phyloP scores from a whole-genome alignment of 306 rosid genomes.

The Prunus padus region DNA sequence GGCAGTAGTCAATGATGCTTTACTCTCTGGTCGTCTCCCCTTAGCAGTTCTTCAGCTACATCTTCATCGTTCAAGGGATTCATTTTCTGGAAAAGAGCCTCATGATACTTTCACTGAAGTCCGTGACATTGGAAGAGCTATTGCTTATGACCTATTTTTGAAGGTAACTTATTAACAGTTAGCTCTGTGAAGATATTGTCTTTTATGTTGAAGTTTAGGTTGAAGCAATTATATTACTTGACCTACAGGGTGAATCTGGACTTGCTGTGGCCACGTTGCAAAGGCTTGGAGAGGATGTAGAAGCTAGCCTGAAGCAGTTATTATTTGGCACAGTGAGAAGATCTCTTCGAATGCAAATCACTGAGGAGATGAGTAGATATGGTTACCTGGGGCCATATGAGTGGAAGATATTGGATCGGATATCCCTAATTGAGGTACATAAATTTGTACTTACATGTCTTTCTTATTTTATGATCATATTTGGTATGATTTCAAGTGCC shows the following conservation, averaged over 20 bases:
- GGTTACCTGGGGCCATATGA: slow-evolving; percentile 86
- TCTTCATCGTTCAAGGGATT: slow-evolving; percentile 69
- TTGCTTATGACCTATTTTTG: slow-evolving; percentile 93
- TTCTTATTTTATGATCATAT: slow-evolving; percentile 28
- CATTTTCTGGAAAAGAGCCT: slow-evolving; percentile 61
- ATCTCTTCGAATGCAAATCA: slow-evolving; percentile 71
- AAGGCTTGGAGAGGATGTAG: slow-evolving; percentile 94
- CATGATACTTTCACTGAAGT: slow-evolving; percentile 80
- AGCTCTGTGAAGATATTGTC: slow-evolving; percentile 14
- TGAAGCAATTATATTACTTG: slow-evolving; percentile 21
- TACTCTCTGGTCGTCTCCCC: slow-evolving; percentile 95
- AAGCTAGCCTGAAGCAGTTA: slow-evolving; percentile 81
- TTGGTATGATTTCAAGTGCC: slow-evolving; percentile 20
- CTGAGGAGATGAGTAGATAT: slow-evolving; percentile 75
- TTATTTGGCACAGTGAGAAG: slow-evolving; percentile 85
- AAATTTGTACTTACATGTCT: slow-evolving; percentile 27
- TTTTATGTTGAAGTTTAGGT: slow-evolving; percentile 13
- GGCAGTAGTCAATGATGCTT: slow-evolving; percentile 87
- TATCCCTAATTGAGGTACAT: slow-evolving; percentile 76
- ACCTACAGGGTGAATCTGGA: slow-evolving; percentile 86
- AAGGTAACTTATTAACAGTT: slow-evolving; percentile 58
- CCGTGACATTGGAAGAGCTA: slow-evolving; percentile 92
- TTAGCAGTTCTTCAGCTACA: slow-evolving; percentile 95
- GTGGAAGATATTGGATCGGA: slow-evolving; percentile 76
- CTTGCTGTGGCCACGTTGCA: slow-evolving; percentile 88